These are phyloP conservation scores for Wickerhamiella vanderwaltii DNA, from an alignment of 805 yeast species.

Conservation along the genomic window DNA sequence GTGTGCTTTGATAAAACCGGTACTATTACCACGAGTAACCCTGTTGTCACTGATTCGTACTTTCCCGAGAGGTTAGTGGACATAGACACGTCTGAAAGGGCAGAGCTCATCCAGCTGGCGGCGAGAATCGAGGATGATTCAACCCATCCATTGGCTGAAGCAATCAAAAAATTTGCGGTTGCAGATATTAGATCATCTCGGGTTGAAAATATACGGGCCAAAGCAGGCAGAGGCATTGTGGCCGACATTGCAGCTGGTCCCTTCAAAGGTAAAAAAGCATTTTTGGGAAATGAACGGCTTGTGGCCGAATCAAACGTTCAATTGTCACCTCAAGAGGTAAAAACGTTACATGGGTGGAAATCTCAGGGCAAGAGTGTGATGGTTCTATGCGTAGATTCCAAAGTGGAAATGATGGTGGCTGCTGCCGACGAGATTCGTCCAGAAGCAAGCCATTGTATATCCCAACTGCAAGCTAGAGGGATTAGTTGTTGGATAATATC, in stretches of 20 bases:
- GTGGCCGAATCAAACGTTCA: conserved; percentile 37
- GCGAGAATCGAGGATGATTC: conserved; percentile 43
- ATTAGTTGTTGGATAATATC: conserved; percentile 83
- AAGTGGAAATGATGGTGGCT: conserved; percentile 33
- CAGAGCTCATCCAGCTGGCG: conserved; percentile 38
- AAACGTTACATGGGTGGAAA: conserved; percentile 43
- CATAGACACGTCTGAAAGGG: conserved; percentile 61
- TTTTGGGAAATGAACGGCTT: conserved; percentile 49
- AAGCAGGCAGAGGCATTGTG: conserved; percentile 19
- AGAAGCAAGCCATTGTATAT: conserved; percentile 44
- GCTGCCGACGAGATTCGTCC: conserved; percentile 43
- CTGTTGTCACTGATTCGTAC: conserved; percentile 40
- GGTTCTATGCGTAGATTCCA: conserved; percentile 35
- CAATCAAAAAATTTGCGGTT: conserved; percentile 36
- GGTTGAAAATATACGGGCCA: conserved; percentile 15
- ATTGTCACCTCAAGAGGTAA: conserved; percentile 29
- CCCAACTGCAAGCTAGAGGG: conserved; percentile 30
- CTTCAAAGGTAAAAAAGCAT: conserved; percentile 19
- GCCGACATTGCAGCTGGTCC: conserved; percentile 16
- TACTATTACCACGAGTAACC: conserved; percentile 91
- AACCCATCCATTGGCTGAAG: conserved; percentile 55
- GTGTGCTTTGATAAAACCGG: conserved; percentile 99
- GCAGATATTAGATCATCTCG: conserved; percentile 11
- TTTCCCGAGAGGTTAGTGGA: conserved; percentile 70
- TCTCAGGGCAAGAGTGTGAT: conserved; percentile 51